A percentile compares a stretch with the other conserved stretches of the same genome.
These are phyloP conservation scores for Talaromyces wortmannii DNA, from an alignment of 495 filamentous ascomycete genomes.

Conservation along the genomic window DNA sequence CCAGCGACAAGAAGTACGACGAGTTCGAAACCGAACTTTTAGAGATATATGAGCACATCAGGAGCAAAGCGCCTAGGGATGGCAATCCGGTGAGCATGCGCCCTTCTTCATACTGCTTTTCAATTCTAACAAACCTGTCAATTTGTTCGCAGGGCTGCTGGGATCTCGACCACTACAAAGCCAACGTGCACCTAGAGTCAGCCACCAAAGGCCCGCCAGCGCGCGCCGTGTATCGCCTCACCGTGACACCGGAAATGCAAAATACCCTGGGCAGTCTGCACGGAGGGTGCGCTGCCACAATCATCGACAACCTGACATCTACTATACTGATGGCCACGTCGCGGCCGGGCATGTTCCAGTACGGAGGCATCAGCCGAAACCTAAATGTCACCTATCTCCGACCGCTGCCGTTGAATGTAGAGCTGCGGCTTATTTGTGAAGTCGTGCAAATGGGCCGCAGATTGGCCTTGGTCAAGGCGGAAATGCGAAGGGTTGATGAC, in stretches of 20 bases:
- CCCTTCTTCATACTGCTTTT: not conserved
- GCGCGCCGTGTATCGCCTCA: conserved; percentile 34
- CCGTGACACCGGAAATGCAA: conserved; percentile 43
- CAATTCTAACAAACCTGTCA: not conserved
- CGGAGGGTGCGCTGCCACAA: conserved; percentile 60
- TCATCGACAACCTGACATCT: conserved; percentile 63
- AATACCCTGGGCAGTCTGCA: conserved; percentile 60
- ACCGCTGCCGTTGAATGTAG: conserved; percentile 45
- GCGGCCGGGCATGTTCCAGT: conserved; percentile 53
- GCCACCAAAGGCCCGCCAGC: conserved; percentile 26
- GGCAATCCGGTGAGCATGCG: not conserved
- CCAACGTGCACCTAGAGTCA: conserved; percentile 34
- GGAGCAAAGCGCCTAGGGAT: not conserved
- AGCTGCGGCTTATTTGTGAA: conserved; percentile 51
- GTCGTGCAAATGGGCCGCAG: conserved; percentile 55
- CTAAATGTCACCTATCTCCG: conserved; percentile 63
- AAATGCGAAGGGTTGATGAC: conserved; percentile 32
- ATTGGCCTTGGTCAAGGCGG: conserved; percentile 37
- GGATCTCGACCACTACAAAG: conserved; percentile 21
- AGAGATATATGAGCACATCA: not conserved
- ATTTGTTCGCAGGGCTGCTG: conserved; percentile 9
- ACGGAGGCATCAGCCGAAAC: conserved; percentile 59
- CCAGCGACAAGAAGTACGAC: not conserved
- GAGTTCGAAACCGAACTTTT: not conserved
- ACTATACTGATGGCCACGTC: conserved; percentile 49